Base-by-base conservation (phyloP, 2,329 filamentous ascomycete species). In the Aspergillus niger region DNA sequence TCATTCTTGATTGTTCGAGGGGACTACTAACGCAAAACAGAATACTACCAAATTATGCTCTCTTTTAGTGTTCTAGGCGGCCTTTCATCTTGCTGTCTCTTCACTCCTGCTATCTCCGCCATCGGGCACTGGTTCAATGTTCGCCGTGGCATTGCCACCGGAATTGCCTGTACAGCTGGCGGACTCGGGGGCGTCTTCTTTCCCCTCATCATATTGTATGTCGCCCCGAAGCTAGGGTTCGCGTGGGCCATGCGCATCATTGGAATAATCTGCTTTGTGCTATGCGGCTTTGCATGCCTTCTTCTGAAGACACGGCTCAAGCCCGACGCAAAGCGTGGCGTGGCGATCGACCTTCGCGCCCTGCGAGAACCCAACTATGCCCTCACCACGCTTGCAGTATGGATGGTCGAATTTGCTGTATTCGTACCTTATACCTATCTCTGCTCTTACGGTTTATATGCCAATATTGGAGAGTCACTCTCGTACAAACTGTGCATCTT, bases 31-130 rank as follows among this genome's bases (percentile, higher is more conserved):
- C 62, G 7, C 6, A 55, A n/a, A 32, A 3, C 10, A 70, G 69
- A 74, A 61, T 76, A 74, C 49, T 75, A 73, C 55, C 73, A 75
- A n/a, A 68, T 75, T n/a, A 69, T 75, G 50, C 64, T 75, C 3
- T 69, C 67, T 2, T 74, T 76, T 47, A 67, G 70, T 8, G 64
- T 75, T 0, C 65, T 75, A 3, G 70, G 68, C 1, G 73, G 73
- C 3, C 55, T 74, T 5, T 68, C 66, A 3, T 65, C 68, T 1
- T 69, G 63, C 28, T 60, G 64, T 0, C 61, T 74, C 7, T 73
- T 74, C 30, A 75, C 70, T 0, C 72, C 73, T 1, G 60, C 68
- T 1, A 52, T 76, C 11, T 58, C 71, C 5, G 62, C 63, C 11
- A 65, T 75, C 24, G 70, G 67, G 3, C 74, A 76, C 53, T 76